Base-by-base conservation (phyloP, 2,329 filamentous ascomycete genomes). In the Fusarium sp. region DNA sequence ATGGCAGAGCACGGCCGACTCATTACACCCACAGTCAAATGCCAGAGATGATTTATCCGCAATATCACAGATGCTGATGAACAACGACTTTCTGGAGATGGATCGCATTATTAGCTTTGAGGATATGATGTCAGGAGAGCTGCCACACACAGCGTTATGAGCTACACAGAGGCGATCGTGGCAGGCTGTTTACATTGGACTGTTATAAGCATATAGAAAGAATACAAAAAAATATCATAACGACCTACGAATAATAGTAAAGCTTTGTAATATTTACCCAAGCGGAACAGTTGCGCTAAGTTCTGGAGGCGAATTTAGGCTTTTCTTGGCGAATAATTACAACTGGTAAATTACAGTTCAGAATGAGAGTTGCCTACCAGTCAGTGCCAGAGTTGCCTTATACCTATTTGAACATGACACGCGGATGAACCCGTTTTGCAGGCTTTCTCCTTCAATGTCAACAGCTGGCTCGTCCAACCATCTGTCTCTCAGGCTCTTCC, bases 21-120 rank as follows among this genome's bases (percentile, higher is more conserved):
- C 12, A 4, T 31, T 27, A 46, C 34, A 28, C 46, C 55, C 27
- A 18, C 31, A 34, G 12, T 65, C 47, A 37, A 51, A 31, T 12
- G 30, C 47, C 15, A 58, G 54, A 6, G 74, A 76, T 10, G 68
- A 72, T 40, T 62, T 77, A 1, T 72, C 74, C 0, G 44, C 51
- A 9, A 39, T 39, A 52, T 39, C 50, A 2, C 74, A 75, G 23
- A 72, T 71, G 47, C 51, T 77, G 12, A 72, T 76, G 62, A 71
- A 77, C 27, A 72, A 77, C 30, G 46, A 68, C 0, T 78, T 78
- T 46, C 59, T 76, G 43, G 74, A 74, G 2, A 72, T 78, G 72
- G 77, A 79, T 13, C 63, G 78, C 2, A 64, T 79, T 3, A 79
- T 79, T 11, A 78, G 74, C n/a, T 76, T 78, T 18, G 73, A 78